These are phyloP conservation scores for Blastomyces silverae DNA, from an alignment of 2,329 filamentous ascomycete species.

Conservation along the genomic window DNA sequence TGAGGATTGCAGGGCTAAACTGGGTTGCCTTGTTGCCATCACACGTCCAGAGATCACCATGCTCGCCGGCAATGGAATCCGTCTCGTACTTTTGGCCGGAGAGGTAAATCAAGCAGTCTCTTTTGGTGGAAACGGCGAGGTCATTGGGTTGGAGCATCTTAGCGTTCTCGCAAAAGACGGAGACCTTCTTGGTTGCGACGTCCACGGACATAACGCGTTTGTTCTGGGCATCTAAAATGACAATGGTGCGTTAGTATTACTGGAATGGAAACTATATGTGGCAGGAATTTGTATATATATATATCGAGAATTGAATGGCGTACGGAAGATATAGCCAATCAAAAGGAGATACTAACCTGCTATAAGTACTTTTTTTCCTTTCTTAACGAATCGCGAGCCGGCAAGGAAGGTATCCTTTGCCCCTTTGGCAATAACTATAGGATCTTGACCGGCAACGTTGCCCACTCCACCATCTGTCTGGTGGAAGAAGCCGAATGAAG, in stretches of 20 bases:
- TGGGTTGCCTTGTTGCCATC: conserved; percentile 10
- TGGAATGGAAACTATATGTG: neutral
- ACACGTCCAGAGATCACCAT: conserved; percentile 13
- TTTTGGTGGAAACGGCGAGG: conserved; percentile 9
- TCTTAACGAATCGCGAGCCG: conserved; percentile 6
- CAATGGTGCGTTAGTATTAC: neutral
- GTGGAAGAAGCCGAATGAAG: conserved; percentile 7
- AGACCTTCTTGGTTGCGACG: neutral
- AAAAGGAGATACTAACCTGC: conserved; percentile 6
- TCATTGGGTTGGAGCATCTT: conserved; percentile 14
- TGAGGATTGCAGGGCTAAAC: conserved; percentile 10
- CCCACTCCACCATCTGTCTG: neutral
- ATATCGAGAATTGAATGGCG: neutral
- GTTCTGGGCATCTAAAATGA: conserved; percentile 10
- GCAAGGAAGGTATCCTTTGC: conserved; percentile 4
- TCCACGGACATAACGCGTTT: conserved; percentile 7
- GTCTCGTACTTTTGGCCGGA: conserved; percentile 12
- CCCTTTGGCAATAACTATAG: conserved; percentile 4
- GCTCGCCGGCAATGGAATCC: neutral
- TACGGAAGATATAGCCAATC: neutral
- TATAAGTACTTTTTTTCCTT: neutral
- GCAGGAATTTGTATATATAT: neutral
- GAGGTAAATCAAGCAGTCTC: conserved; percentile 10
- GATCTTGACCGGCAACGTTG: neutral
- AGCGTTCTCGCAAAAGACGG: conserved; percentile 7